Percentiles rank a stretch among this genome's conserved stretches.
Evolutionary conservation across 1,139 yeast species (phyloP).

Genomic region (Arxiozyma slooffiae): DNA sequence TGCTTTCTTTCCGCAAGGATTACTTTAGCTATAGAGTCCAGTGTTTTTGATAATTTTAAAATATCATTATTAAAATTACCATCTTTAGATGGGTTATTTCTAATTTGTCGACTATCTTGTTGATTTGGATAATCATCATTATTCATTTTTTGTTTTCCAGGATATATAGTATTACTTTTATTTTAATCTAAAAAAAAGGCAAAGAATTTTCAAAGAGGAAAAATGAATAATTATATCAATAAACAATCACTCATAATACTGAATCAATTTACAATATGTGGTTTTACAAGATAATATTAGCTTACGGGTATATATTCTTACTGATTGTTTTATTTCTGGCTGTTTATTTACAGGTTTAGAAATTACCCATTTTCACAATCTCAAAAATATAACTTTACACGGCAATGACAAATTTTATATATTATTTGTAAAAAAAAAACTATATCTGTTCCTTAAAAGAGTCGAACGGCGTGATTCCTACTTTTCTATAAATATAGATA

Average conservation of each 20-base stretch:
- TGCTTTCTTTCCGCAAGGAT: constrained; percentile 21
- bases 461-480: background rate
- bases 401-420: background rate
- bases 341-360: too few relatives aligned
- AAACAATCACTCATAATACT: too few relatives aligned
- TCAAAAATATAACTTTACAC: background rate
- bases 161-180: too few relatives aligned
- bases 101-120: background rate
- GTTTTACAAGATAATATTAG: too few relatives aligned
- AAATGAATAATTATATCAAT: too few relatives aligned
- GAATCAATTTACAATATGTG: too few relatives aligned
- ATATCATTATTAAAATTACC: constrained; percentile 14
- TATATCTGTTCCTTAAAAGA: background rate
- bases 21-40: constrained; percentile 35
- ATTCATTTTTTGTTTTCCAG: background rate
- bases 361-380: background rate
- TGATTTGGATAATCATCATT: background rate
- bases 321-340: too few relatives aligned
- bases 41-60: constrained; percentile 18
- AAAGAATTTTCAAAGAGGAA: too few relatives aligned
- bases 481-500: background rate
- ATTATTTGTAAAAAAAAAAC: too few relatives aligned
- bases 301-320: too few relatives aligned
- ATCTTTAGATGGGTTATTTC: background rate
- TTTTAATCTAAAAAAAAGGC: too few relatives aligned